These are phyloP conservation scores for Kurtzmaniella cleridarum DNA, from an alignment of 805 yeast genomes.

Conservation along the genomic window DNA sequence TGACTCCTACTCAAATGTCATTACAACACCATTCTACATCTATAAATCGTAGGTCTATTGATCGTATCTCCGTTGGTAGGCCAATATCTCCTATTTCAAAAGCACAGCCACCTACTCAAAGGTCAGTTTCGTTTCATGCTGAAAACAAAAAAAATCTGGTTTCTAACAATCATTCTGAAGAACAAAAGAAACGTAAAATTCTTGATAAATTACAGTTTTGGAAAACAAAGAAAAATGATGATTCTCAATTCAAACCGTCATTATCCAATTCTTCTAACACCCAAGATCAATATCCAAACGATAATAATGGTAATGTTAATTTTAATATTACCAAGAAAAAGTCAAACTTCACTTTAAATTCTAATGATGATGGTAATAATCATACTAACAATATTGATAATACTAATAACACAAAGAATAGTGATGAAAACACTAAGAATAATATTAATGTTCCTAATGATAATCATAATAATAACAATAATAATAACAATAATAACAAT, in stretches of 20 bases:
- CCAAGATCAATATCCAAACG: no score
- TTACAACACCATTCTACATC: neutral
- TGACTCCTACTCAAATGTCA: neutral
- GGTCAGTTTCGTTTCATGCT: neutral
- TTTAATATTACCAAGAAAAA: no score
- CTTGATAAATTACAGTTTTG: slow-evolving; percentile 34
- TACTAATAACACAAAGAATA: no score
- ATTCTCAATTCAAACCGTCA: slow-evolving; percentile 1
- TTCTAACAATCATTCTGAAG: neutral
- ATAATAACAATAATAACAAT: neutral
- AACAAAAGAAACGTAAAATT: slow-evolving; percentile 20
- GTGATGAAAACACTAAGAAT: no score
- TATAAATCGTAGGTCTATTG: neutral
- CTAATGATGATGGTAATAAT: no score
- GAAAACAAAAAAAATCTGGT: neutral
- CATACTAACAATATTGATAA: no score
- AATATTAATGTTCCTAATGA: slow-evolving; percentile 1
- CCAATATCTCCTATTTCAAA: neutral
- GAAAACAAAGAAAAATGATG: slow-evolving; percentile 19
- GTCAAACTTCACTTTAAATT: no score
- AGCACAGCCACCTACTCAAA: neutral
- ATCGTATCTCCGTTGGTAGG: neutral
- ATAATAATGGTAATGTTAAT: no score
- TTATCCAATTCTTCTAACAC: neutral
- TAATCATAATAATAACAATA: neutral